These are phyloP conservation scores for Phlebopus sp. DNA, from an alignment of 1,284 basidiomycete genomes.

Conservation along the genomic window DNA sequence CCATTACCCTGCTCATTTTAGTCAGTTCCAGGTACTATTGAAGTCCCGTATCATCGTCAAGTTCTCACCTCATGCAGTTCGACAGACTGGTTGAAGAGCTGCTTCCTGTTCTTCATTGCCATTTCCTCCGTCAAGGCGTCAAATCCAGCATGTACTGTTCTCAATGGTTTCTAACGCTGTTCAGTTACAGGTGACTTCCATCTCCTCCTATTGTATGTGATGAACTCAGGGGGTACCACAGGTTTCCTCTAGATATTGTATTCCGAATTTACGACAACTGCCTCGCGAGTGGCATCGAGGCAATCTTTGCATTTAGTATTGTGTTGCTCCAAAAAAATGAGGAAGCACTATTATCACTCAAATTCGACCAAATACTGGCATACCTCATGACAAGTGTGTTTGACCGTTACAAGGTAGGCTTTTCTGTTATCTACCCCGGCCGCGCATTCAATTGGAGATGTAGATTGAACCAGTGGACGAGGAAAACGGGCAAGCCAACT, in stretches of 20 bases:
- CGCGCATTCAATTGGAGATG: background rate
- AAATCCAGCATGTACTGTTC: conserved; percentile 97
- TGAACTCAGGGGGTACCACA: conserved; percentile 33
- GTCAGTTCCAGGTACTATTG: conserved; percentile 45
- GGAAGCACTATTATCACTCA: conserved; percentile 69
- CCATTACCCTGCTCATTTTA: conserved; percentile 7
- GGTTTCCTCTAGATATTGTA: conserved; percentile 94
- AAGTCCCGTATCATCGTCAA: background rate
- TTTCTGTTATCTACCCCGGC: background rate
- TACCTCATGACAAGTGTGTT: conserved; percentile 83
- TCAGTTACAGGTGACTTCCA: conserved; percentile 80
- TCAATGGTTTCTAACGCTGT: conserved; percentile 98
- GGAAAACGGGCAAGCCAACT: conserved; percentile 36
- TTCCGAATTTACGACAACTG: conserved; percentile 95
- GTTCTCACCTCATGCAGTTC: conserved; percentile 53
- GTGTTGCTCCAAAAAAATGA: conserved; percentile 89
- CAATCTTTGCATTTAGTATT: conserved; percentile 93
- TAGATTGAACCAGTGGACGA: conserved; percentile 27
- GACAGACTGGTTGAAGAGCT: conserved; percentile 93
- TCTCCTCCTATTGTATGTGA: background rate
- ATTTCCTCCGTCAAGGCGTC: conserved; percentile 89
- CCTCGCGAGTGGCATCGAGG: conserved; percentile 95
- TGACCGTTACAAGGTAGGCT: conserved; percentile 69
- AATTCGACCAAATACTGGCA: conserved; percentile 85
- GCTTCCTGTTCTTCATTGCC: conserved; percentile 86